These are phyloP conservation scores for Glonium stellatum DNA, from an alignment of 495 filamentous ascomycete genomes.

Conservation along the genomic window DNA sequence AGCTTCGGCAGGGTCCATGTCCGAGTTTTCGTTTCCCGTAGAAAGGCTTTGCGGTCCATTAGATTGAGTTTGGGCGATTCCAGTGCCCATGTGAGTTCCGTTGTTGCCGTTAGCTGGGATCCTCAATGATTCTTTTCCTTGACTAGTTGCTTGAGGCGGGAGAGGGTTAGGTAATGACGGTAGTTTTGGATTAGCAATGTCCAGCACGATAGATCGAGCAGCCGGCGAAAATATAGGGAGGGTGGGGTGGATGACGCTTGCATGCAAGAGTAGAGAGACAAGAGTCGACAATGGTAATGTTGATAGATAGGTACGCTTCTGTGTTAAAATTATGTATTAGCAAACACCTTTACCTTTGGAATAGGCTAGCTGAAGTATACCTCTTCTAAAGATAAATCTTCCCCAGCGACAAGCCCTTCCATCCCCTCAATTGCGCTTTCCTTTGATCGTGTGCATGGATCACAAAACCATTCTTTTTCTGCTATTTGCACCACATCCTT, in stretches of 20 bases:
- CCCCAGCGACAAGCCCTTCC: conserved; percentile 38
- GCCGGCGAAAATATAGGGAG: conserved; percentile 39
- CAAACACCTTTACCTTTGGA: background rate
- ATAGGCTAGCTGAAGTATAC: conserved; percentile 8
- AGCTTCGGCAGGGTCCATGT: conserved; percentile 28
- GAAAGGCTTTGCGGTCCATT: conserved; percentile 3
- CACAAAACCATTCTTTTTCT: conserved; percentile 73
- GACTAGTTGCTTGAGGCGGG: background rate
- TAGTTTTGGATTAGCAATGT: conserved; percentile 3
- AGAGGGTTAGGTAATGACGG: background rate
- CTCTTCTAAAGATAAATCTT: conserved; percentile 32
- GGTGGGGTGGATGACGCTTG: conserved; percentile 36
- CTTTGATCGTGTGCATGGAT: conserved; percentile 46
- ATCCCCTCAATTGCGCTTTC: conserved; percentile 19
- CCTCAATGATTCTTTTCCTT: background rate
- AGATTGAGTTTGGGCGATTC: conserved; percentile 1
- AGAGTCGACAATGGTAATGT: conserved; percentile 39
- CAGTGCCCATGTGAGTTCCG: background rate
- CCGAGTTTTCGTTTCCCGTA: conserved; percentile 13
- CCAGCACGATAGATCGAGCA: conserved; percentile 22
- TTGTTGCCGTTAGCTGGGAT: background rate
- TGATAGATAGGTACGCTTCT: conserved; percentile 47
- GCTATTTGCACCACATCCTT: conserved; percentile 59
- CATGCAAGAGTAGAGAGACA: conserved; percentile 43
- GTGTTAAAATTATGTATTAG: background rate